A percentile compares a stretch with the other conserved stretches of the same genome.
phyloP scores from a whole-genome alignment of 331 rosid species.

The Acacia pycnantha region DNA sequence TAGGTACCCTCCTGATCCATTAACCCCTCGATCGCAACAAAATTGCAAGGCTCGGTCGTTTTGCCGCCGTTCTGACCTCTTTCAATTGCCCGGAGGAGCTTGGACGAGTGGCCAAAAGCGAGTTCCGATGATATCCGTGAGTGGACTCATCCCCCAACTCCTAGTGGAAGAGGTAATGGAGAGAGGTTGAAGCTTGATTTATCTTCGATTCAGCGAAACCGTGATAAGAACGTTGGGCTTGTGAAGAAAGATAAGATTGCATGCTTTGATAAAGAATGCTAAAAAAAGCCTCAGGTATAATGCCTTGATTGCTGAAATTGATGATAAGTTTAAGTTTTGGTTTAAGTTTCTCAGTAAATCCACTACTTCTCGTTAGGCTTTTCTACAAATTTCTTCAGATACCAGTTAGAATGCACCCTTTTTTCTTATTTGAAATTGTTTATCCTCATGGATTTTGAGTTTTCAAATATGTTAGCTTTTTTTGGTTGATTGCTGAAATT shows the following conservation, averaged over 20 bases:
- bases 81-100: conserved; percentile 90
- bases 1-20: conserved; percentile 72
- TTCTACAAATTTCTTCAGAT: too few species aligned
- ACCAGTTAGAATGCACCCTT: too few species aligned
- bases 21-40: conserved; percentile 95
- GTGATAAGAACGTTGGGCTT: conserved; percentile 77
- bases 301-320: too few species aligned
- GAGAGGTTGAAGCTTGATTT: conserved; percentile 97
- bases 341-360: too few species aligned
- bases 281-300: too few species aligned
- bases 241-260: conserved; percentile 98
- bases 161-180: conserved; percentile 74
- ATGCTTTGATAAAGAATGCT: conserved; percentile 91
- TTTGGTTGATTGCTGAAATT: too few species aligned
- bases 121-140: conserved; percentile 94
- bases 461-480: too few species aligned
- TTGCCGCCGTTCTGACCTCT: conserved; percentile 89
- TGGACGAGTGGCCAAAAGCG: conserved; percentile 98
- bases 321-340: too few species aligned
- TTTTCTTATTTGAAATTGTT: too few species aligned
- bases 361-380: too few species aligned
- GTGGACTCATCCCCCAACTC: conserved; percentile 96
- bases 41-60: conserved; percentile 80
- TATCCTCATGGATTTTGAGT: too few species aligned
- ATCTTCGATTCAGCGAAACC: conserved; percentile 79